These are phyloP conservation scores for Pythium plurisporium DNA, from an alignment of 352 stramenopile species.

Conservation along the genomic window DNA sequence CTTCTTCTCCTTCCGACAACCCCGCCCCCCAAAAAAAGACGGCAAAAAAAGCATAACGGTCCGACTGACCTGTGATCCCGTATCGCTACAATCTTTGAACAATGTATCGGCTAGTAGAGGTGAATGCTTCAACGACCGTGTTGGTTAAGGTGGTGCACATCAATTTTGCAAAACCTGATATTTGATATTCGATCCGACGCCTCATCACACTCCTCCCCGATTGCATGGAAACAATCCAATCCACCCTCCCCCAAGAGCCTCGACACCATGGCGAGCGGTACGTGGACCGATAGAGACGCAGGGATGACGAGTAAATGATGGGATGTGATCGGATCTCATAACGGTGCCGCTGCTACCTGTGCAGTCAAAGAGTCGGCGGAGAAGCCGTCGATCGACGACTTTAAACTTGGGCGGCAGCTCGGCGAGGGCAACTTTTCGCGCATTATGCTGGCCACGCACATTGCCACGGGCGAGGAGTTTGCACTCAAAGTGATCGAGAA, in stretches of 20 bases:
- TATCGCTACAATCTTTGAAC: conserved; percentile 15
- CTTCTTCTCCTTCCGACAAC: neutral
- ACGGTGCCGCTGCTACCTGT: neutral
- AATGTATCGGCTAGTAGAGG: conserved; percentile 12
- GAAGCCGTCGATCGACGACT: conserved; percentile 77
- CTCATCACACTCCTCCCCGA: neutral
- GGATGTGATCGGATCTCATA: neutral
- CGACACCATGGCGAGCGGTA: conserved; percentile 22
- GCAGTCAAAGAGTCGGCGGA: conserved; percentile 68
- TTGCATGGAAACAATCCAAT: conserved; percentile 16
- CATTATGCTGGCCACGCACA: conserved; percentile 88
- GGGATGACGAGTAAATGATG: neutral
- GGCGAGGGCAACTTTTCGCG: conserved; percentile 95
- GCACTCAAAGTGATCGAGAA: conserved; percentile 96
- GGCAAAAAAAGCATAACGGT: conserved; percentile 26
- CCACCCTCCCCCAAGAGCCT: too few species aligned
- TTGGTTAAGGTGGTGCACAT: conserved; percentile 10
- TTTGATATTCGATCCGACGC: conserved; percentile 15
- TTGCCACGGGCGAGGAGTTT: conserved; percentile 88
- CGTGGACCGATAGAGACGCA: neutral
- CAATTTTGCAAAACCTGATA: conserved; percentile 13
- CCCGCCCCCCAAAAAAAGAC: conserved; percentile 24
- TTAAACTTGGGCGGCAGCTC: conserved; percentile 49
- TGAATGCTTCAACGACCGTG: conserved; percentile 11
- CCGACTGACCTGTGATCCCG: conserved; percentile 4